phyloP scores from a whole-genome alignment of 140 eudicot species.

The Anethum foeniculum region DNA sequence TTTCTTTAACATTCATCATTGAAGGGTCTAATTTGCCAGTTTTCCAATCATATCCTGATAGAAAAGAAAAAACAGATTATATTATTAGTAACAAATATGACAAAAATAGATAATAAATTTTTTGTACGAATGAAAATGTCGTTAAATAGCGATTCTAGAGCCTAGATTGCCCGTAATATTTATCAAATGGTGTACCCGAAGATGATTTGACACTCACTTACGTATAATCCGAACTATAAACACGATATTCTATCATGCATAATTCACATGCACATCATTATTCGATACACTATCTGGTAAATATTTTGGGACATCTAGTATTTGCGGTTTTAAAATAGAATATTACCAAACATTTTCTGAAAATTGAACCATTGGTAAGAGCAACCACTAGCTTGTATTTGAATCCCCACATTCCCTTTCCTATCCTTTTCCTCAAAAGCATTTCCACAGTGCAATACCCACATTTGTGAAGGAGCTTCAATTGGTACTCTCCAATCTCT shows the following conservation, averaged over 20 bases:
- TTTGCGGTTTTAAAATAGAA: not conserved
- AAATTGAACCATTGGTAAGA: conserved; percentile 87
- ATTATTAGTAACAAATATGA: too few species aligned
- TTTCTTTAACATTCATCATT: conserved; percentile 47
- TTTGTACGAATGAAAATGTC: not conserved
- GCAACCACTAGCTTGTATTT: conserved; percentile 73
- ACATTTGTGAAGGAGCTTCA: conserved; percentile 82
- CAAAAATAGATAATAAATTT: not conserved
- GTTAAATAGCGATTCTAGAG: not conserved
- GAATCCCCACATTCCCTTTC: conserved; percentile 44
- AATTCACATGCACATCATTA: not conserved
- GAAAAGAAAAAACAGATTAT: too few species aligned
- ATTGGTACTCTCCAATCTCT: conserved; percentile 74
- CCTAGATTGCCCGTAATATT: not conserved
- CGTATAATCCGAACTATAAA: too few species aligned
- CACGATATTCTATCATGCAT: too few species aligned
- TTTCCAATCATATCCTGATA: conserved; percentile 87
- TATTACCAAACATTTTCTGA: conserved; percentile 81
- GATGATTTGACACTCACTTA: not conserved
- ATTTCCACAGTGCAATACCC: conserved; percentile 87
- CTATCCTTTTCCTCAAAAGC: conserved; percentile 48
- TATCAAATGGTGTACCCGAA: not conserved
- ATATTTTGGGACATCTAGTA: not conserved
- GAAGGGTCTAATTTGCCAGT: conserved; percentile 75
- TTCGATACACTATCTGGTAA: not conserved